Percentiles rank a stretch among this genome's conserved stretches.
Evolutionary conservation across 768 basidiomycete species (phyloP).

Genomic region (Butyriboletus loyo): DNA sequence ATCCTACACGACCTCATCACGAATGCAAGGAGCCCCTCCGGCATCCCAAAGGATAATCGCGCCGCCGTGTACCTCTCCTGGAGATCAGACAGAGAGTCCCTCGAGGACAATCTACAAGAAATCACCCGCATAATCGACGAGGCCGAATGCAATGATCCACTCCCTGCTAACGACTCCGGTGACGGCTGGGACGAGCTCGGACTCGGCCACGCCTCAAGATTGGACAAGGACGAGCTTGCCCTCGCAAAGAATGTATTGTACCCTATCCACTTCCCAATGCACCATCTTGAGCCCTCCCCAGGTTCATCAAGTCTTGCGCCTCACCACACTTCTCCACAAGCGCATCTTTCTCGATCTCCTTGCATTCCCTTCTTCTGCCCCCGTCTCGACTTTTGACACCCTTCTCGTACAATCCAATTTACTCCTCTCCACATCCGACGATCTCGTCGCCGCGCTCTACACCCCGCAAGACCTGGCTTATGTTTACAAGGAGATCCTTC

Average conservation of each 20-base stretch:
- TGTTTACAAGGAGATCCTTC: constrained; percentile 38
- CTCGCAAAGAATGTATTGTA: constrained; percentile 55
- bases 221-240: constrained; percentile 50
- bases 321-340: constrained; percentile 61
- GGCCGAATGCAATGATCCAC: constrained; percentile 27
- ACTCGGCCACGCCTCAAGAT: constrained; percentile 41
- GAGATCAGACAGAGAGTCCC: constrained; percentile 48
- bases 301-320: constrained; percentile 59
- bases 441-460: constrained; percentile 65
- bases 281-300: constrained; percentile 25
- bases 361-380: constrained; percentile 26
- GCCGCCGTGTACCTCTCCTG: constrained; percentile 55
- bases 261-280: not conserved
- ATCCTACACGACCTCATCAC: constrained; percentile 62
- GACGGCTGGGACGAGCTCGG: constrained; percentile 67
- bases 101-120: constrained; percentile 63
- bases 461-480: constrained; percentile 51
- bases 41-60: constrained; percentile 54
- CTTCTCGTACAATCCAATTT: constrained; percentile 49
- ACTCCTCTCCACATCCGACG: constrained; percentile 57
- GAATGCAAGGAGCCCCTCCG: constrained; percentile 42
- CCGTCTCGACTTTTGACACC: constrained; percentile 42
- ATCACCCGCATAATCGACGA: constrained; percentile 51
- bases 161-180: constrained; percentile 18
- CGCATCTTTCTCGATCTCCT: constrained; percentile 54